These are phyloP conservation scores for Pyrenochaeta sp. DNA, from an alignment of 2,329 filamentous ascomycete genomes.

Conservation along the genomic window DNA sequence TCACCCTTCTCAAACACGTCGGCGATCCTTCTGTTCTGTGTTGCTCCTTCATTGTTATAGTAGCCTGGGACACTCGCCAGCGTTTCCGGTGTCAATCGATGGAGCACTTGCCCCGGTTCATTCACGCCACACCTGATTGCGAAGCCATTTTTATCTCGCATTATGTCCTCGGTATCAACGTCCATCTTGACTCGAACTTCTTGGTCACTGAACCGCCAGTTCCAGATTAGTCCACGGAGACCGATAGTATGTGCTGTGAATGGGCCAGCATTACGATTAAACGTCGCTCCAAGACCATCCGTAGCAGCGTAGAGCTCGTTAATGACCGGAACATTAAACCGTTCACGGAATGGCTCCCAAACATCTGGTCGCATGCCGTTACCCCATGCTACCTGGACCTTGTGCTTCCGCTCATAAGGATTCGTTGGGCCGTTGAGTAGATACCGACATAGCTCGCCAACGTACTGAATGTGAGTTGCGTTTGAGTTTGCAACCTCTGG, in stretches of 20 bases:
- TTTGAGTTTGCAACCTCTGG: constrained; percentile 43
- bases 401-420: constrained; percentile 41
- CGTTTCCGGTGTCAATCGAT: constrained; percentile 39
- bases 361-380: constrained; percentile 55
- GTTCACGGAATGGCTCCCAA: constrained; percentile 50
- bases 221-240: constrained; percentile 46
- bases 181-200: constrained; percentile 50
- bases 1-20: constrained; percentile 51
- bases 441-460: constrained; percentile 50
- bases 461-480: constrained; percentile 48
- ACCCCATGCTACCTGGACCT: constrained; percentile 47
- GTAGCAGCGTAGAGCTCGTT: constrained; percentile 53
- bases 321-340: constrained; percentile 50
- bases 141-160: constrained; percentile 46
- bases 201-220: constrained; percentile 34
- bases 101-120: constrained; percentile 48
- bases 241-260: constrained; percentile 47
- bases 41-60: constrained; percentile 46
- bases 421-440: constrained; percentile 45
- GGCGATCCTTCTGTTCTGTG: constrained; percentile 36
- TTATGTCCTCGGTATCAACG: constrained; percentile 49
- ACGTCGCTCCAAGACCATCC: constrained; percentile 46
- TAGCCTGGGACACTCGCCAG: constrained; percentile 37
- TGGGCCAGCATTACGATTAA: constrained; percentile 43
- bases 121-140: constrained; percentile 40